Evolutionary conservation across 306 rosid genomes (phyloP).

Genomic region (Pterocarpus macrocarpus): DNA sequence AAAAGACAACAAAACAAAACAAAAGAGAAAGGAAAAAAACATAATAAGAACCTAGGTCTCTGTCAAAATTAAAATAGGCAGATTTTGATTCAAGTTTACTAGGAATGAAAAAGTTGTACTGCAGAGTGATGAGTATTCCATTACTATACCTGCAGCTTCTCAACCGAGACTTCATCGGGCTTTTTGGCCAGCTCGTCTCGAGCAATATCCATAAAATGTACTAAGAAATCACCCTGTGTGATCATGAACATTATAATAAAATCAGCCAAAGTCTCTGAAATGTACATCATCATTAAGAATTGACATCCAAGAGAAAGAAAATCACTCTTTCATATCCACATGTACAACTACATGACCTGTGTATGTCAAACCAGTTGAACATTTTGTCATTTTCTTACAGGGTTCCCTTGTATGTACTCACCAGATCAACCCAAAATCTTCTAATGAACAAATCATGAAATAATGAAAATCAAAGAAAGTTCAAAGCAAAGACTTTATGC

Average conservation of each 20-base stretch:
- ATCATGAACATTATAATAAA: slow-evolving; percentile 32
- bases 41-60: slow-evolving; percentile 42
- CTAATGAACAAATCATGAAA: slow-evolving; percentile 9
- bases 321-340: slow-evolving; percentile 19
- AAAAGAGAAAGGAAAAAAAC: slow-evolving; percentile 31
- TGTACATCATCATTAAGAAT: slow-evolving; percentile 10
- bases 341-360: slow-evolving; percentile 17
- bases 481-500: neutral
- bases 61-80: slow-evolving; percentile 21
- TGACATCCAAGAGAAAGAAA: slow-evolving; percentile 37
- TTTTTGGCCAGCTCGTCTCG: slow-evolving; percentile 88
- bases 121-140: slow-evolving; percentile 39
- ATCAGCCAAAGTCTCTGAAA: slow-evolving; percentile 8
- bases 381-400: slow-evolving; percentile 9
- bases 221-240: slow-evolving; percentile 96
- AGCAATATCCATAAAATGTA: slow-evolving; percentile 98
- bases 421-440: slow-evolving; percentile 11
- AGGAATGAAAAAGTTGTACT: neutral
- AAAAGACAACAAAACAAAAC: neutral
- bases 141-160: slow-evolving; percentile 89
- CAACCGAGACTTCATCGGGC: slow-evolving; percentile 94
- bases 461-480: slow-evolving; percentile 2
- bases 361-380: slow-evolving; percentile 14
- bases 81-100: slow-evolving; percentile 22
- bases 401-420: neutral